Evolutionary conservation across 192 early-diverging fungal genomes (phyloP).

Genomic region (Gamsiella multidivaricata): DNA sequence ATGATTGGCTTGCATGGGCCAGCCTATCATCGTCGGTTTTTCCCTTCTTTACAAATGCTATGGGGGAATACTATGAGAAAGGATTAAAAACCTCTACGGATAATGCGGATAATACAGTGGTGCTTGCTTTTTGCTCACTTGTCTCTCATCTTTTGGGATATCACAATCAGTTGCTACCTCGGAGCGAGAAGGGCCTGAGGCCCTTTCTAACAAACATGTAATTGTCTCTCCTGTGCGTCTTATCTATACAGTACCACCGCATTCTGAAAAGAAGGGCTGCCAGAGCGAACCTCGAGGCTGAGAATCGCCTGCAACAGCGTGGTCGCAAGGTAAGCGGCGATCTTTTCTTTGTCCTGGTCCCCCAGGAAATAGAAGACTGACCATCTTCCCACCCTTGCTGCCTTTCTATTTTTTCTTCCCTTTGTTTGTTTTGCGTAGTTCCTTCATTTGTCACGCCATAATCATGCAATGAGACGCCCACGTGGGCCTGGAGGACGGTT

Average conservation of each 20-base stretch:
- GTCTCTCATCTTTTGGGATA: not conserved
- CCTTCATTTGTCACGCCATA: slow-evolving; percentile 95
- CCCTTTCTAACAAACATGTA: no score
- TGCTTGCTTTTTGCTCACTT: not conserved
- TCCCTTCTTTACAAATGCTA: no score
- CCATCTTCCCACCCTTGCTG: no score
- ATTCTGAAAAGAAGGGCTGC: slow-evolving; percentile 95
- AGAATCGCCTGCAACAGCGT: slow-evolving; percentile 73
- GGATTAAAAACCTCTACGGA: no score
- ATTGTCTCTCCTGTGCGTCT: not conserved
- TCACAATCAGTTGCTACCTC: no score
- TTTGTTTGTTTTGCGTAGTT: slow-evolving; percentile 65
- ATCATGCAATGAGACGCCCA: slow-evolving; percentile 95
- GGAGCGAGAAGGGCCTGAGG: not conserved
- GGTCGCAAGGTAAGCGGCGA: slow-evolving; percentile 55
- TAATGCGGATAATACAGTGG: not conserved
- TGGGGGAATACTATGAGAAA: not conserved
- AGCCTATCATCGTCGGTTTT: slow-evolving; percentile 43
- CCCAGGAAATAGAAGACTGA: no score
- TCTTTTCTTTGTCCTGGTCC: no score
- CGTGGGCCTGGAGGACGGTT: slow-evolving; percentile 98
- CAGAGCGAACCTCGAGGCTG: slow-evolving; percentile 79
- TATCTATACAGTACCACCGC: slow-evolving; percentile 79
- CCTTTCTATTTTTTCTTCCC: not conserved
- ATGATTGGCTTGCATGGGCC: slow-evolving; percentile 49